phyloP scores from a whole-genome alignment of 257 asterid genomes.

The Fraxinus cuspidata region DNA sequence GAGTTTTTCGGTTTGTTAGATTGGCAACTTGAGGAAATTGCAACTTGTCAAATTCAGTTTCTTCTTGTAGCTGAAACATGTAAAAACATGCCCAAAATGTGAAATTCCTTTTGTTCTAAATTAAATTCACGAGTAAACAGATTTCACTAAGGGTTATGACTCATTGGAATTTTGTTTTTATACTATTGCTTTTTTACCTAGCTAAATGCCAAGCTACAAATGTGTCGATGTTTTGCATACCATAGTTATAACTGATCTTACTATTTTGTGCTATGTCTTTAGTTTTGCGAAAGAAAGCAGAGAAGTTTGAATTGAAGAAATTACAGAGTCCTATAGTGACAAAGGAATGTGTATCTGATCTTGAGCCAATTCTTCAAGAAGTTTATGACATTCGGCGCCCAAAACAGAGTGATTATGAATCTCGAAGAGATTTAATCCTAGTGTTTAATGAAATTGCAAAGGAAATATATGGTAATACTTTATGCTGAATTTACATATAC shows the following conservation, averaged over 20 bases:
- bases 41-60: not conserved
- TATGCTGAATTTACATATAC: not conserved
- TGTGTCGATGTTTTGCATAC: constrained; percentile 2
- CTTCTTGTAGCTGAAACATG: not conserved
- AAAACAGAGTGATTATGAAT: constrained; percentile 60
- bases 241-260: constrained; percentile 18
- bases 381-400: constrained; percentile 59
- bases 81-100: not conserved
- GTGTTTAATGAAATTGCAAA: constrained; percentile 78
- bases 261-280: constrained; percentile 30
- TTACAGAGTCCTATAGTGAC: constrained; percentile 43
- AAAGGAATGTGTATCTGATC: constrained; percentile 39
- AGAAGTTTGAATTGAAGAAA: constrained; percentile 56
- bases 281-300: constrained; percentile 72
- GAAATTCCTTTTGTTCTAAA: not conserved
- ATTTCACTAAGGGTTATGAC: not conserved
- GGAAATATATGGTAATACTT: constrained; percentile 70
- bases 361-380: constrained; percentile 65
- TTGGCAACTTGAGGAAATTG: not conserved
- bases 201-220: constrained; percentile 13
- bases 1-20: not conserved
- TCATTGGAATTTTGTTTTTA: constrained; percentile 1
- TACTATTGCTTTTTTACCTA: constrained; percentile 12
- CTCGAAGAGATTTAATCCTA: constrained; percentile 62
- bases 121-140: not conserved